Conservation (phyloP, 1,284 basidiomycete genomes). For the Austroboletus novae-zelandiae region DNA sequence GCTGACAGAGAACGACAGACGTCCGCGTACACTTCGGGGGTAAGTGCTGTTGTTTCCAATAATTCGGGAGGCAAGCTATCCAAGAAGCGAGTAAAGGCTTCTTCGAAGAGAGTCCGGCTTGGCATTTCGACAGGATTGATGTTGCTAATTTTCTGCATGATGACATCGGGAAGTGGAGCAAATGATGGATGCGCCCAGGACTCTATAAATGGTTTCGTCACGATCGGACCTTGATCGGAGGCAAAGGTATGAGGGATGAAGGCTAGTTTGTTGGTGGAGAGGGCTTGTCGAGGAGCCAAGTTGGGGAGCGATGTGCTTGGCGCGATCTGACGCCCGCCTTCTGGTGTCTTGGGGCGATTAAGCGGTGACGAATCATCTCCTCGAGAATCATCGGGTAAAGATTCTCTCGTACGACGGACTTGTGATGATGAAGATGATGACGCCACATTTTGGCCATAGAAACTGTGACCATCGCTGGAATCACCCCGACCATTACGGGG, state of each 20-base stretch:
- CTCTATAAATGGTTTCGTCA: conserved; percentile 41
- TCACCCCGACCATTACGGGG: conserved; percentile 24
- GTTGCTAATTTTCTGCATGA: conserved; percentile 45
- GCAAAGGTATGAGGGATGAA: conserved; percentile 36
- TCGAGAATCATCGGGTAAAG: conserved; percentile 25
- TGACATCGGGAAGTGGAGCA: conserved; percentile 53
- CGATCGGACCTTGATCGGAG: conserved; percentile 34
- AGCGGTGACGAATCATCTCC: conserved; percentile 18
- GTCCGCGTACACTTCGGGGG: conserved; percentile 51
- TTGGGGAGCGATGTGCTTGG: conserved; percentile 17
- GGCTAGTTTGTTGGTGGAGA: conserved; percentile 29
- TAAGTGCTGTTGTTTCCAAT: conserved; percentile 57
- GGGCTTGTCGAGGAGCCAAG: conserved; percentile 21
- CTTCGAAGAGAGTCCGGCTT: conserved; percentile 50
- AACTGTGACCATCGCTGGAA: conserved; percentile 32
- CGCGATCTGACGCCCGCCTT: conserved; percentile 20
- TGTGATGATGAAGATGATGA: conserved; percentile 28
- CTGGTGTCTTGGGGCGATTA: conserved; percentile 23
- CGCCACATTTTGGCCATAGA: conserved; percentile 39
- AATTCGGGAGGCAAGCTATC: conserved; percentile 52
- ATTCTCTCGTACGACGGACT: conserved; percentile 17
- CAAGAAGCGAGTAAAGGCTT: conserved; percentile 48
- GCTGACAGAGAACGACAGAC: conserved; percentile 48
- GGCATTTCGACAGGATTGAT: conserved; percentile 62
- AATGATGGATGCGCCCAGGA: conserved; percentile 60